phyloP scores from a whole-genome alignment of 306 rosid species.

The Vigna reflexopilosa region DNA sequence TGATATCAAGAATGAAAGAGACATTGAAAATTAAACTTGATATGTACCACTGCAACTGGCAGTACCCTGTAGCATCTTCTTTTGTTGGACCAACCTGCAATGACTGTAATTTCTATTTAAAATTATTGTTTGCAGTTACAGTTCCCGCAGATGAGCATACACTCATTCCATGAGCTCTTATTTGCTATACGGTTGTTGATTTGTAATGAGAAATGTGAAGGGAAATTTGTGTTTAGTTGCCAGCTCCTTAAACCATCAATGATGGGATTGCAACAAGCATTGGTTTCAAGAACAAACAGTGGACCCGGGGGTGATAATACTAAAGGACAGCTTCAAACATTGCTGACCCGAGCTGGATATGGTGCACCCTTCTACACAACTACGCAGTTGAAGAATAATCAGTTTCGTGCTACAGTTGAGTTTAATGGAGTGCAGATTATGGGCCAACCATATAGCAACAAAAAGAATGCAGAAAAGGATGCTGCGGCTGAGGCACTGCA shows the following conservation, averaged over 20 bases:
- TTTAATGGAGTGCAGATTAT: conserved; percentile 79
- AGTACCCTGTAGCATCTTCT: background rate
- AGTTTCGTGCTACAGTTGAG: conserved; percentile 75
- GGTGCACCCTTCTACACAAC: conserved; percentile 82
- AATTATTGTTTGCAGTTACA: conserved; percentile 62
- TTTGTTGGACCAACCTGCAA: background rate
- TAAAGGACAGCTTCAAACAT: conserved; percentile 91
- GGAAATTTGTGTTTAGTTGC: conserved; percentile 74
- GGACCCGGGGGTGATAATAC: conserved; percentile 99
- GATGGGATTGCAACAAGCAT: conserved; percentile 50
- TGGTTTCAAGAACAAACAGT: conserved; percentile 81
- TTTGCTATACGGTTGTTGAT: conserved; percentile 80
- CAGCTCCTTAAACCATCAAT: conserved; percentile 60
- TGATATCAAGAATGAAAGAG: too few relatives aligned
- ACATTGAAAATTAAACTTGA: too few relatives aligned
- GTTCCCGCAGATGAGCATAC: conserved; percentile 72
- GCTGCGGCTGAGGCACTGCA: conserved; percentile 95
- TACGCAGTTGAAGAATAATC: conserved; percentile 66
- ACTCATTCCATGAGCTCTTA: conserved; percentile 69
- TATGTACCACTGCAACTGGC: background rate
- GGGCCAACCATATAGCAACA: conserved; percentile 92
- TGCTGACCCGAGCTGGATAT: conserved; percentile 89
- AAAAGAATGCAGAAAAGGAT: conserved; percentile 95
- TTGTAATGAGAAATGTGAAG: conserved; percentile 66
- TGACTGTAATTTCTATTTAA: conserved; percentile 10